These are phyloP conservation scores for Penicillium italicum DNA, from an alignment of 2,329 filamentous ascomycete genomes.

Conservation along the genomic window DNA sequence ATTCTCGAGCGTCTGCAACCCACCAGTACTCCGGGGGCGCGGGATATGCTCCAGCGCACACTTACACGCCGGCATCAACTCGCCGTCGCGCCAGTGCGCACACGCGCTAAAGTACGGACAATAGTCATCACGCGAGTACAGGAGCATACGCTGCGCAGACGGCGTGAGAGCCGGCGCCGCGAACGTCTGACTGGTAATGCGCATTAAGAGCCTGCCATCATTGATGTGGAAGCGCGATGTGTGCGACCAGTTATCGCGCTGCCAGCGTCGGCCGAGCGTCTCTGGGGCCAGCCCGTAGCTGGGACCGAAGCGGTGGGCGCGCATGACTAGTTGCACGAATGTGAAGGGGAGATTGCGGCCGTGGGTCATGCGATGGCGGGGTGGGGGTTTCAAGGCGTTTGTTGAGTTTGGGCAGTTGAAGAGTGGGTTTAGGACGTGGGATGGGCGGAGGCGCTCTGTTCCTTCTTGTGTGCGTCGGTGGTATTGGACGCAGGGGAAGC, in stretches of 20 bases:
- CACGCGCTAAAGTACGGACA: constrained; percentile 61
- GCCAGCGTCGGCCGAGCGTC: constrained; percentile 53
- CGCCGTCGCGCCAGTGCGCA: constrained; percentile 60
- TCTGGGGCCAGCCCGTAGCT: constrained; percentile 48
- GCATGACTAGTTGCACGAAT: constrained; percentile 56
- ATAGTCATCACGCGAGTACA: constrained; percentile 60
- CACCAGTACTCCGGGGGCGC: constrained; percentile 37
- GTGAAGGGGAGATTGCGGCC: constrained; percentile 55
- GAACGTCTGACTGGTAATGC: constrained; percentile 54
- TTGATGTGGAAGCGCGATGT: constrained; percentile 54
- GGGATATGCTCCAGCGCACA: constrained; percentile 59
- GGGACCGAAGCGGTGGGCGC: constrained; percentile 48
- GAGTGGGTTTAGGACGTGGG: constrained; percentile 54
- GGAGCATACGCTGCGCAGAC: constrained; percentile 52
- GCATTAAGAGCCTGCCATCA: constrained; percentile 54
- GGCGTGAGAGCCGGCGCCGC: constrained; percentile 52
- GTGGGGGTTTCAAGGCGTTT: constrained; percentile 47
- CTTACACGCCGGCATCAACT: constrained; percentile 59
- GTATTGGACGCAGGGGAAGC: constrained; percentile 55
- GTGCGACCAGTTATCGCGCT: constrained; percentile 54
- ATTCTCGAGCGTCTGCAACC: constrained; percentile 43
- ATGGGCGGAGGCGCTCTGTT: constrained; percentile 52
- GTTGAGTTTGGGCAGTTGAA: constrained; percentile 54
- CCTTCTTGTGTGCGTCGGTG: constrained; percentile 54
- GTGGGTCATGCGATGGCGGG: constrained; percentile 53